These are phyloP conservation scores for Alternaria ventricosa DNA, from an alignment of 2,329 filamentous ascomycete species.

Conservation along the genomic window DNA sequence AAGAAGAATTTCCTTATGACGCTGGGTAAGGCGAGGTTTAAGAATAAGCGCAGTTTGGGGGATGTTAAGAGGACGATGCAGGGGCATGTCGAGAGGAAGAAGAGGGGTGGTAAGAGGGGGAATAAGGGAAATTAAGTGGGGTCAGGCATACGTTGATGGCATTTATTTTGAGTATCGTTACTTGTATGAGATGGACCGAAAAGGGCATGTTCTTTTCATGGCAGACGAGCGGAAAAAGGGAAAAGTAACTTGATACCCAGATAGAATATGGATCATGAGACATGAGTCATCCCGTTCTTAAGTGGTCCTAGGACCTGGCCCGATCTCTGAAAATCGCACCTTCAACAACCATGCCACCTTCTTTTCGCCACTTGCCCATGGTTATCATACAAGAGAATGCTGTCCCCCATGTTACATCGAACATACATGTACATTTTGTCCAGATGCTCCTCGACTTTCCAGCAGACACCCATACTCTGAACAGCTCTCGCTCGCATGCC, in stretches of 20 bases:
- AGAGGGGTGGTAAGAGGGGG: constrained; percentile 80
- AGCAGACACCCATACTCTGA: neutral
- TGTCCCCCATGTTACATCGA: neutral
- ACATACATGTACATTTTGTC: neutral
- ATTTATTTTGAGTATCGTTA: neutral
- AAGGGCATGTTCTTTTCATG: neutral
- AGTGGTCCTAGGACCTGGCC: neutral
- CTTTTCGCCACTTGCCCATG: neutral
- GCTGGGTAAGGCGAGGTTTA: constrained; percentile 90
- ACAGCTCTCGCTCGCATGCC: neutral
- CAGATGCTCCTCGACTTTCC: neutral
- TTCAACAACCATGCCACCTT: neutral
- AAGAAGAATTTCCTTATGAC: constrained; percentile 99
- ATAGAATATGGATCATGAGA: neutral
- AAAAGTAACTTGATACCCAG: constrained; percentile 1
- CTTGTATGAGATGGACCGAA: neutral
- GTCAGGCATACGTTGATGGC: neutral
- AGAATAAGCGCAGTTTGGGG: constrained; percentile 91
- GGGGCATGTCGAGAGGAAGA: constrained; percentile 81
- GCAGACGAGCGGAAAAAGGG: neutral
- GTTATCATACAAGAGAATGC: neutral
- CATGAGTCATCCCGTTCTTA: neutral
- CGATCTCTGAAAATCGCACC: no score
- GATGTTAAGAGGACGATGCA: constrained; percentile 82
- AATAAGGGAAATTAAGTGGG: constrained; percentile 59